Base-by-base conservation (phyloP, 257 asterid species). In the Fraxinus excelsior region DNA sequence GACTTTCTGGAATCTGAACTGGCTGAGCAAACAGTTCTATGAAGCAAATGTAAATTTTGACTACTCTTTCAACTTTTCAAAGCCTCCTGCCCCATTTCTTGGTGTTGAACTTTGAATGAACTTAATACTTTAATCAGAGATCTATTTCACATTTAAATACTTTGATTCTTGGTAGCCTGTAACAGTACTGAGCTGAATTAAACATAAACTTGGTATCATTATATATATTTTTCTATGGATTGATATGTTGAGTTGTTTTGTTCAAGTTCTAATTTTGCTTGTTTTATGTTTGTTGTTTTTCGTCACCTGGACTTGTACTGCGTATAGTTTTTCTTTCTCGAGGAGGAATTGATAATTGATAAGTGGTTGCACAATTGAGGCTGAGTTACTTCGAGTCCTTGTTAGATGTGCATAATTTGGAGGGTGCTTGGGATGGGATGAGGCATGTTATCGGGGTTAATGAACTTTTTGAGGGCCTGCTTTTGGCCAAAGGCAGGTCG, bases 341-440 rank as follows among this genome's bases (percentile, higher is more conserved):
- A 64, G 76, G 40, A 73, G 70, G 65, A 67, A 67, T 35, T 40
- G 49, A 19, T 40, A 64, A 51, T 19, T 42, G n/a, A 3, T 18
- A 23, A 12, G 23, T 70, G 25, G 4, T 26, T 62, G 42, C 42
- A 35, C 35, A 28, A 14, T 31, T 13, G 67, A 44, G 77, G 21
- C 10, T 10, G 32, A 37, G 74, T 83, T 79, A 29, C 70, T 62
- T 70, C 21, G 37, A 56, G 80, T 78, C 34, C 78, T 74, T 74
- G 37, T 65, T 82, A 87, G 85, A 89, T 85, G 94, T 76, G 74
- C 84, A 81, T 79, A 37, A 34, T 46, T 84, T 78, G 84, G 90
- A 76, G 86, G 89, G 89, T 84, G 86, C 73, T 87, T 83, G 86
- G 92, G 90, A 84, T 88, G 95, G 88, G 89, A 90, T 90, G 95